These are phyloP conservation scores for Metschnikowia amazonensis DNA, from an alignment of 805 yeast species.

Conservation along the genomic window DNA sequence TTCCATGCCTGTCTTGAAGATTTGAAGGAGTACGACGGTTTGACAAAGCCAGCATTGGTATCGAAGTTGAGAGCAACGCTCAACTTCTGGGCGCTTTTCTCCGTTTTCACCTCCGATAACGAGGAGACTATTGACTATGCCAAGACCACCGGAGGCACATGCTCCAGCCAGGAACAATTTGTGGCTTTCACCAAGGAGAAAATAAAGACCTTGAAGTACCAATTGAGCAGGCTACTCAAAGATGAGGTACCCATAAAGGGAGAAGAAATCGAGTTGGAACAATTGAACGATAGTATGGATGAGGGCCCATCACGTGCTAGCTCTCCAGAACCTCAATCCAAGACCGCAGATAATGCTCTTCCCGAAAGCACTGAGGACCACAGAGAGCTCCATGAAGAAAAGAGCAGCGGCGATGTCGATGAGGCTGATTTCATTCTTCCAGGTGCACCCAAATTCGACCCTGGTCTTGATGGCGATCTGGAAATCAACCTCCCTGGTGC, in stretches of 20 bases:
- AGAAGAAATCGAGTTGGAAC: constrained; percentile 27
- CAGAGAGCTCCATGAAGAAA: background rate
- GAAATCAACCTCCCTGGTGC: constrained; percentile 37
- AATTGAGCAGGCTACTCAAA: constrained; percentile 37
- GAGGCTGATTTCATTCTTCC: constrained; percentile 24
- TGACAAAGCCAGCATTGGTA: constrained; percentile 43
- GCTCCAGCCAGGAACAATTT: constrained; percentile 56
- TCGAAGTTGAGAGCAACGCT: constrained; percentile 51
- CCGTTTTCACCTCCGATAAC: constrained; percentile 28
- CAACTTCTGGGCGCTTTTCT: constrained; percentile 49
- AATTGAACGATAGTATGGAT: background rate
- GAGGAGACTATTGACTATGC: constrained; percentile 26
- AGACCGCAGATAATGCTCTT: background rate
- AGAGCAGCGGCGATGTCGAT: background rate
- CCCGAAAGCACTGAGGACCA: background rate
- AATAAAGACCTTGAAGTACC: constrained; percentile 46
- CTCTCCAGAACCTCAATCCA: background rate
- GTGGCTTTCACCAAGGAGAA: constrained; percentile 45
- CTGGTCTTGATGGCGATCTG: background rate
- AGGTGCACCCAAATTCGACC: constrained; percentile 37
- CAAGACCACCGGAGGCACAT: constrained; percentile 61
- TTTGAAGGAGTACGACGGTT: constrained; percentile 42
- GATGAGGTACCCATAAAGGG: constrained; percentile 29
- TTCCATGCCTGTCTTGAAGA: constrained; percentile 42
- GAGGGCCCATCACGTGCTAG: background rate